Evolutionary conservation across 225 moss, liverwort and hornwort genomes (phyloP), one percentile per base, ranked within the genome.

Genomic region (Marchantia paleacea): DNA sequence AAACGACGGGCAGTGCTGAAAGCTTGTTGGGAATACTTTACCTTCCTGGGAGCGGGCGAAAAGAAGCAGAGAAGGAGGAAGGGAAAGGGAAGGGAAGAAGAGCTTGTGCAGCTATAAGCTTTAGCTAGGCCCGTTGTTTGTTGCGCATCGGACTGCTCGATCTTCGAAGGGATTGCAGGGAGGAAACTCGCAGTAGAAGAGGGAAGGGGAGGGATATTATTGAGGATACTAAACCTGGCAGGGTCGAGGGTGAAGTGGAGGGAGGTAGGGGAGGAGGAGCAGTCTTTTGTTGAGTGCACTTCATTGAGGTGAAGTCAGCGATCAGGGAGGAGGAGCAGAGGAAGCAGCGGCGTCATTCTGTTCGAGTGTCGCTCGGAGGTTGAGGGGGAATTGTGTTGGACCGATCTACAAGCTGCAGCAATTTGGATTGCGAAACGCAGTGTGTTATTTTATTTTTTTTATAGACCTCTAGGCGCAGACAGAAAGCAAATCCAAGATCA

Each of bases 91-190:
- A n/a, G 3, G 39, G 2, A 24, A 22, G 50, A 72, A 51, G 9
- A 52, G 50, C 12, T 24, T 72, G 51, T 52, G 51, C 48, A n/a
- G 24, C n/a, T 50, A 10, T 12, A 30, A 8, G 1, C 54, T 68
- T 74, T 85, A 53, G 62, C 10, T 72, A 9, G 52, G 16, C 20
- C 78, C 81, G 49, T 7, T 57, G 58, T 29, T 52, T 52, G 66
- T 18, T 75, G 70, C 82, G 85, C 76, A 22, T 2, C 55, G 25
- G 28, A 72, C 72, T 80, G 80, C 72, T 62, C 76, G 80, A 52
- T 77, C 80, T 60, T 22, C 55, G 70, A 76, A 55, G 69, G 60
- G 79, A 69, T 84, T 66, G 77, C 16, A 53, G 26, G 77, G 57
- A 26, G 26, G 75, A 73, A 73, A 48, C 4, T 10, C 25, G 65